Base-by-base conservation (phyloP, 129 eudicot genomes). In the Sambucus nigra region DNA sequence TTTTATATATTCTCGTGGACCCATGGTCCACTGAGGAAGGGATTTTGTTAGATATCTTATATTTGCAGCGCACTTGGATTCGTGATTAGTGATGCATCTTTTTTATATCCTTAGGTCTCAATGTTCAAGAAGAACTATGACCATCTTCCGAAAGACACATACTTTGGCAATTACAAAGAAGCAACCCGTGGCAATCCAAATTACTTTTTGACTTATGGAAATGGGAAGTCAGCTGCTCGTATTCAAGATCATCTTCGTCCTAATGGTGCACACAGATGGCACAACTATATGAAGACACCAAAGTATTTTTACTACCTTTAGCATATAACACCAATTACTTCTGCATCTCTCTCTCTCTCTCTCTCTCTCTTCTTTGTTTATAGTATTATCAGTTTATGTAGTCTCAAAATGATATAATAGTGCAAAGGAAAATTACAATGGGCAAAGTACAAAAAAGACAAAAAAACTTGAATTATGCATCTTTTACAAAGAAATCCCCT, bases 251-350 rank as follows among this genome's bases (percentile, higher is more conserved):
- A 82, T 82, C 84, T 91, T 61, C 98, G 95, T 33, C 98, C 98
- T 27, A 91, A 91, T 75, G 98, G 98, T 53, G 98, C 95, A 46
- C 95, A 85, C 64, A 69, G 95, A 85, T 85, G 95, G 98, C 94
- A 91, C 65, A 91, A 91, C 60, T 91, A 91, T 61, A 85, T 72
- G 98, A 91, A 79, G 60, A 61, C 72, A 13, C 95, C 95, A 55
- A 76, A 69, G 98, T 85, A 82, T 59, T n/a, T n/a, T n/a, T n/a
- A n/a, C n/a, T n/a, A n/a, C n/a, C n/a, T n/a, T n/a, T n/a, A n/a
- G n/a, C n/a, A n/a, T n/a, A n/a, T n/a, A n/a, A n/a, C n/a, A n/a
- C n/a, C n/a, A n/a, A n/a, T n/a, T n/a, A n/a, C n/a, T n/a, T n/a
- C n/a, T n/a, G n/a, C n/a, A n/a, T n/a, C n/a, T n/a, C n/a, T n/a